phyloP scores from a whole-genome alignment of 176 grass and related monocot species.

The Puya raimondii region DNA sequence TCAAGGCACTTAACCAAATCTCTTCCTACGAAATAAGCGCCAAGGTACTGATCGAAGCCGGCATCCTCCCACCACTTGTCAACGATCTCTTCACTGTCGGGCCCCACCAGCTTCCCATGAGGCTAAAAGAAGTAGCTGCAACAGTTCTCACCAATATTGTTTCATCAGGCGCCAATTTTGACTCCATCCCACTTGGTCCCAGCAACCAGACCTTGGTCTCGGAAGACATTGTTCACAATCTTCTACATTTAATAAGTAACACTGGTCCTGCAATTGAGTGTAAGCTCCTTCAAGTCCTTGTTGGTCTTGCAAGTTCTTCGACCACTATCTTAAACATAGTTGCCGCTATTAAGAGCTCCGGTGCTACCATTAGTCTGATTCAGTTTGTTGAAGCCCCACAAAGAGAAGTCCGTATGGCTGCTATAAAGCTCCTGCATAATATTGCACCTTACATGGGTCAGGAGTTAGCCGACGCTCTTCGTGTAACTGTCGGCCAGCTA shows the following conservation, averaged over 20 bases:
- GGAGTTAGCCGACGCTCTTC: slow-evolving; percentile 81
- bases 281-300: slow-evolving; percentile 94
- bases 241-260: slow-evolving; percentile 97
- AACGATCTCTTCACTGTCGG: slow-evolving; percentile 89
- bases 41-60: slow-evolving; percentile 80
- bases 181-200: slow-evolving; percentile 61
- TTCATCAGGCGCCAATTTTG: slow-evolving; percentile 65
- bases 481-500: slow-evolving; percentile 68
- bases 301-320: slow-evolving; percentile 75
- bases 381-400: slow-evolving; percentile 98
- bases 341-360: slow-evolving; percentile 84
- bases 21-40: slow-evolving; percentile 86
- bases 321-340: slow-evolving; percentile 69
- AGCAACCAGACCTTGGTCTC: slow-evolving; percentile 69
- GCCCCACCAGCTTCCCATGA: slow-evolving; percentile 79
- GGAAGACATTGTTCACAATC: slow-evolving; percentile 94
- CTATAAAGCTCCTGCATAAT: slow-evolving; percentile 75
- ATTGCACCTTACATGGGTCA: slow-evolving; percentile 78
- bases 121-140: slow-evolving; percentile 80
- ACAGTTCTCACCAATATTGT: slow-evolving; percentile 89
- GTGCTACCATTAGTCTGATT: slow-evolving; percentile 86
- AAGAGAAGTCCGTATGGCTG: slow-evolving; percentile 77
- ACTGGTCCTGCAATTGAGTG: slow-evolving; percentile 96
- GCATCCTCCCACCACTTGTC: slow-evolving; percentile 82
- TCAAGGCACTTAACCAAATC: slow-evolving; percentile 92